Percentiles rank a stretch among this genome's conserved stretches.
Conservation (phyloP, 2,329 filamentous ascomycete species). For the Fusarium cyanostomum region DNA sequence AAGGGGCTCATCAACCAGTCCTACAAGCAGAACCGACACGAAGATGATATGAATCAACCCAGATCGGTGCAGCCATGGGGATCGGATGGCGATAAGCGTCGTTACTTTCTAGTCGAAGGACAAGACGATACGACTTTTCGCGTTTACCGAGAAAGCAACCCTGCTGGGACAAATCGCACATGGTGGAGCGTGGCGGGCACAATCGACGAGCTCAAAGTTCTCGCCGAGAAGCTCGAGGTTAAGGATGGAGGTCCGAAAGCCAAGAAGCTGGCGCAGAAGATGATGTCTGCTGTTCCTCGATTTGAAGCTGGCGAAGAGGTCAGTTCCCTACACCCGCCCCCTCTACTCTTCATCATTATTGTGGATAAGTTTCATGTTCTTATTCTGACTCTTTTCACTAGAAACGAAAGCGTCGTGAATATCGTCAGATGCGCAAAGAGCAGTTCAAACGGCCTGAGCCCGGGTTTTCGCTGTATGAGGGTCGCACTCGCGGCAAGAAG, state of each 20-base stretch:
- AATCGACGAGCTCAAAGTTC: constrained; percentile 82
- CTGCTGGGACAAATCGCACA: constrained; percentile 75
- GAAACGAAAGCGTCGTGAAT: constrained; percentile 94
- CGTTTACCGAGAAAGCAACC: constrained; percentile 93
- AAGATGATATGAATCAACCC: constrained; percentile 82
- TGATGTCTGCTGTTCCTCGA: constrained; percentile 80
- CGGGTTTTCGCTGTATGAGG: constrained; percentile 94
- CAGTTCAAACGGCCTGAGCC: constrained; percentile 88
- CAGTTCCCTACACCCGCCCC: constrained; percentile 42
- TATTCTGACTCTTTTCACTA: constrained; percentile 49
- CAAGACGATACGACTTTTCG: constrained; percentile 94
- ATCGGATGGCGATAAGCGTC: constrained; percentile 85
- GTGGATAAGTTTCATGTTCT: not conserved
- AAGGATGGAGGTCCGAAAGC: constrained; percentile 85
- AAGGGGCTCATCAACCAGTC: constrained; percentile 84
- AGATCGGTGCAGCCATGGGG: constrained; percentile 93
- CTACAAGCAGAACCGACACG: constrained; percentile 88
- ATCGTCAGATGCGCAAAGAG: constrained; percentile 84
- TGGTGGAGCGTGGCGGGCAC: constrained; percentile 94
- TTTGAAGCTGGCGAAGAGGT: constrained; percentile 95
- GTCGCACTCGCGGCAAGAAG: constrained; percentile 93
- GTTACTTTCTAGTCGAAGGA: constrained; percentile 94
- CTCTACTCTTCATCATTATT: not conserved
- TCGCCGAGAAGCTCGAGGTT: constrained; percentile 79
- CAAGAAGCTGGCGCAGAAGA: constrained; percentile 79